phyloP scores from a whole-genome alignment of 1,284 basidiomycete genomes.

The Ustilago cynodontis region DNA sequence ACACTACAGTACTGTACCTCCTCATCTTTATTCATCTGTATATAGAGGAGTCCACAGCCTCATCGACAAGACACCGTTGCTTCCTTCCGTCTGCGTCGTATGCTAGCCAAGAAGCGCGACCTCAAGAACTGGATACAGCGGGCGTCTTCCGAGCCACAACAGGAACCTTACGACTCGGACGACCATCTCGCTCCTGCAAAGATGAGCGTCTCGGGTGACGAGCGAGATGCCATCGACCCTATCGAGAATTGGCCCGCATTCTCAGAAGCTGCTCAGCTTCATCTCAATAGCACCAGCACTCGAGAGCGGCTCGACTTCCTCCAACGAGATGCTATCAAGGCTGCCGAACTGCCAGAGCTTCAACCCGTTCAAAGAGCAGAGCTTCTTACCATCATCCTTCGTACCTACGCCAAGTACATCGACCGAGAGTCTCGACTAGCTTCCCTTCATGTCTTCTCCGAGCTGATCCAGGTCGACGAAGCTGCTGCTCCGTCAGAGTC shows the following conservation, averaged over 20 bases:
- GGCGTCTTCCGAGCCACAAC: slow-evolving; percentile 35
- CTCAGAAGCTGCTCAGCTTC: slow-evolving; percentile 32
- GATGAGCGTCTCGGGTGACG: slow-evolving; percentile 45
- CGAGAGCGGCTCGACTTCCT: slow-evolving; percentile 52
- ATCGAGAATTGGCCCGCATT: slow-evolving; percentile 57
- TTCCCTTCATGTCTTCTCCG: slow-evolving; percentile 77
- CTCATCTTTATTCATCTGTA: too few species aligned
- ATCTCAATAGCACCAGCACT: slow-evolving; percentile 42
- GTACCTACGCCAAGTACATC: slow-evolving; percentile 81
- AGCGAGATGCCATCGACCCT: slow-evolving; percentile 27
- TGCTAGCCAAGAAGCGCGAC: slow-evolving; percentile 54
- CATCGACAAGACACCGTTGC: not conserved
- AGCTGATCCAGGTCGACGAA: slow-evolving; percentile 75
- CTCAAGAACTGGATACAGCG: slow-evolving; percentile 49
- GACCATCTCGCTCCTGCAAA: slow-evolving; percentile 60
- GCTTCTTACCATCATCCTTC: slow-evolving; percentile 79
- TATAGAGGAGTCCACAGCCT: not conserved
- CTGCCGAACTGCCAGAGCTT: slow-evolving; percentile 70
- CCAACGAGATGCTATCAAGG: slow-evolving; percentile 32
- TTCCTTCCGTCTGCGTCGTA: slow-evolving; percentile 14
- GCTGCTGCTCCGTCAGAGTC: slow-evolving; percentile 68
- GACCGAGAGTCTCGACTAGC: slow-evolving; percentile 79
- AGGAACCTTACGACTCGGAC: slow-evolving; percentile 63
- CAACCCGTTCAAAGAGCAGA: slow-evolving; percentile 78
- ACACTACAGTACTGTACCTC: too few species aligned